These are phyloP conservation scores for Rhododendron kiyosumense DNA, from an alignment of 148 eudicot genomes.

Conservation along the genomic window DNA sequence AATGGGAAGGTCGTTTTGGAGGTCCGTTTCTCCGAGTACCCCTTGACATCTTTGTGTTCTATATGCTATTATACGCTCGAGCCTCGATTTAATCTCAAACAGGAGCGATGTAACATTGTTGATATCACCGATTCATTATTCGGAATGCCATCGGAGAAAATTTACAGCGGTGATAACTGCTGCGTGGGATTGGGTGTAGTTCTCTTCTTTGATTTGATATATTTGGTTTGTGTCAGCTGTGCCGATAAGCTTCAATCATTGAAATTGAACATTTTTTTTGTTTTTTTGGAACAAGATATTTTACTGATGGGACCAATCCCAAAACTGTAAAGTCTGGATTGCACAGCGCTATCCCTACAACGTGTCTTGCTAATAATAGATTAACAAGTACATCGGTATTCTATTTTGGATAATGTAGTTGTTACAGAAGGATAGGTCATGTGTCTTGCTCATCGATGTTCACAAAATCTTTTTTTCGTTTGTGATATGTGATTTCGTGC, in stretches of 20 bases:
- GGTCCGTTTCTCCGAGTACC: constrained; percentile 12
- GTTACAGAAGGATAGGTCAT: neutral
- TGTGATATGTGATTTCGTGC: neutral
- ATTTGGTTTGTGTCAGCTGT: neutral
- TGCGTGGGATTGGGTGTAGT: too few relatives aligned
- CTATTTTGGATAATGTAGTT: neutral
- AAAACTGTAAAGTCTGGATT: too few relatives aligned
- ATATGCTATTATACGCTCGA: neutral
- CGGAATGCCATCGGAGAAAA: too few relatives aligned
- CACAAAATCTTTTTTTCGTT: neutral
- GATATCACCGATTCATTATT: too few relatives aligned
- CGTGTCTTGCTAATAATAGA: neutral
- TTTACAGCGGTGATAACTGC: too few relatives aligned
- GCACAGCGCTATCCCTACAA: too few relatives aligned
- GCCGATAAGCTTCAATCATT: neutral
- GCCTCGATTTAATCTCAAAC: neutral
- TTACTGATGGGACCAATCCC: too few relatives aligned
- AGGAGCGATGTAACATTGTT: neutral
- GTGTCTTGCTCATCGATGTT: neutral
- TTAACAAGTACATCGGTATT: neutral
- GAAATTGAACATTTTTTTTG: too few relatives aligned
- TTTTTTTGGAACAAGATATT: too few relatives aligned
- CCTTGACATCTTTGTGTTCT: neutral
- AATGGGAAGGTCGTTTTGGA: constrained; percentile 37
- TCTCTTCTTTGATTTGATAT: neutral